Percentiles rank a stretch among this genome's conserved stretches.
Evolutionary conservation across 768 basidiomycete species (phyloP).

Genomic region (Lentinula lateritia): DNA sequence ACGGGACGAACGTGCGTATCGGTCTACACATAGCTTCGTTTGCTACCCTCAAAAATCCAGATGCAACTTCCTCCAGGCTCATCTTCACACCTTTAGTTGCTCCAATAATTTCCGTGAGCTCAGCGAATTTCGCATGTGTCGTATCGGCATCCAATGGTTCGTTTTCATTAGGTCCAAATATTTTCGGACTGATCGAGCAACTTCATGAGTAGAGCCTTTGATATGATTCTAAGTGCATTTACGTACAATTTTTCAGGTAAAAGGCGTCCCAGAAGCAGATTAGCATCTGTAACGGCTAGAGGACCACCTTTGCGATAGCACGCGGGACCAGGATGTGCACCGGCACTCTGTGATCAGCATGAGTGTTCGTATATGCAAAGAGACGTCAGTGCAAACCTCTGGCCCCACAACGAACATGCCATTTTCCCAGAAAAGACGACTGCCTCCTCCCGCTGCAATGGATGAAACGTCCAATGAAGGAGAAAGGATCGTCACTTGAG

Average conservation of each 20-base stretch:
- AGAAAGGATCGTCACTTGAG: constrained; percentile 31
- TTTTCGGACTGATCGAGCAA: constrained; percentile 30
- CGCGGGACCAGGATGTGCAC: constrained; percentile 11
- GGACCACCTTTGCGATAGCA: constrained; percentile 40
- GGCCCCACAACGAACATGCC: constrained; percentile 14
- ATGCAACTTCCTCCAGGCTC: constrained; percentile 35
- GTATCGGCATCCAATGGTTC: constrained; percentile 33
- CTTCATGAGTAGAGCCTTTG: neutral
- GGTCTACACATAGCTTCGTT: constrained; percentile 73
- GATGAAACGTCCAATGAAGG: constrained; percentile 39
- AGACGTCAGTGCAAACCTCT: neutral
- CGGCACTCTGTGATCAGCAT: constrained; percentile 14
- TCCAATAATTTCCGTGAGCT: neutral
- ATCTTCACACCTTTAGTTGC: constrained; percentile 40
- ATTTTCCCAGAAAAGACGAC: constrained; percentile 31
- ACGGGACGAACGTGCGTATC: constrained; percentile 37
- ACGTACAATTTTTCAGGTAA: constrained; percentile 72
- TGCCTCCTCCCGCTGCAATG: constrained; percentile 35
- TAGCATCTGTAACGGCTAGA: constrained; percentile 49
- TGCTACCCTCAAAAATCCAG: constrained; percentile 64
- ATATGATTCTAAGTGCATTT: neutral
- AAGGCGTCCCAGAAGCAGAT: constrained; percentile 76
- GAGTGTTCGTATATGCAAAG: neutral
- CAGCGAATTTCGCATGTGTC: neutral
- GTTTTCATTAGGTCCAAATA: constrained; percentile 36